These are phyloP conservation scores for Thamnidium elegans DNA, from an alignment of 192 early-diverging fungal species.

Conservation along the genomic window DNA sequence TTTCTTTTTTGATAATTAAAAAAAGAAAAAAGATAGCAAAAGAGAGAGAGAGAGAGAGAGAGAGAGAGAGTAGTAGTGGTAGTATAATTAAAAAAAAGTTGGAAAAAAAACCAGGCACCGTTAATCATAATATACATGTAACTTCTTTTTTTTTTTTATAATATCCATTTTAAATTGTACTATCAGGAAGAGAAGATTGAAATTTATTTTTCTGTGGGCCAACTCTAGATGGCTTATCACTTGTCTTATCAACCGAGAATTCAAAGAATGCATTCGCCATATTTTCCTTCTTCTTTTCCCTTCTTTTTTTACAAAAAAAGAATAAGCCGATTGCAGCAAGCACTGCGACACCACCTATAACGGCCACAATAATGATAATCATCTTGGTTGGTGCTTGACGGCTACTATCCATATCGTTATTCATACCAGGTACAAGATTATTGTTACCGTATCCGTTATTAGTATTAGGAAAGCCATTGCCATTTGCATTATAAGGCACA, in stretches of 20 bases:
- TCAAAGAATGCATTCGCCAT: constrained; percentile 16
- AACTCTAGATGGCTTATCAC: constrained; percentile 3
- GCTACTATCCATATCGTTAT: not conserved
- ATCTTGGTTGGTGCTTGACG: not conserved
- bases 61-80: not conserved
- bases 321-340: constrained; percentile 7
- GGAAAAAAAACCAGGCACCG: no score
- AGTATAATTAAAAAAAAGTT: not conserved
- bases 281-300: constrained; percentile 12
- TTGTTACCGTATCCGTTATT: no score
- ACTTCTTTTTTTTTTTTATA: not conserved
- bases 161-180: not conserved
- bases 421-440: no score
- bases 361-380: not conserved
- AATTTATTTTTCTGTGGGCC: constrained; percentile 11
- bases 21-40: no score
- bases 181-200: not conserved
- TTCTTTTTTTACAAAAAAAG: constrained; percentile 17
- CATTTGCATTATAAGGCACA: not conserved
- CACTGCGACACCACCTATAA: constrained; percentile 3
- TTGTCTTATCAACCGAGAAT: constrained; percentile 7
- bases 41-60: not conserved
- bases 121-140: not conserved
- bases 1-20: no score
- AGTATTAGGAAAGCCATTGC: not conserved